Evolutionary conservation across 345 rosid genomes (phyloP).

Genomic region (Cardamine resedifolia): DNA sequence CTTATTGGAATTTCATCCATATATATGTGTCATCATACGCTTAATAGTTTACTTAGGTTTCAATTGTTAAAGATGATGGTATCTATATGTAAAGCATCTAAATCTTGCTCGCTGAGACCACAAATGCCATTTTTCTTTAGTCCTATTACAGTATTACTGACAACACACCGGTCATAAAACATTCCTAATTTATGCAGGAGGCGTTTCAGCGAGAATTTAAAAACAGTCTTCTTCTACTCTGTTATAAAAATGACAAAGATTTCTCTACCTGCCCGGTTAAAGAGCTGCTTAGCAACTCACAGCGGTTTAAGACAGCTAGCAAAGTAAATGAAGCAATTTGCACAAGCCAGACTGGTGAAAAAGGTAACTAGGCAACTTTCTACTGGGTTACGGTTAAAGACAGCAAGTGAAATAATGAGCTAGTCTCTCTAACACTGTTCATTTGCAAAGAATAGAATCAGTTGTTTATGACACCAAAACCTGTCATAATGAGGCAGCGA

Average conservation of each 20-base stretch:
- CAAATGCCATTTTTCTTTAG: background rate
- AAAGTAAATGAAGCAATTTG: constrained; percentile 83
- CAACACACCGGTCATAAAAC: background rate
- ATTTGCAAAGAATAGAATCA: background rate
- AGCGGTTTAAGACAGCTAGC: constrained; percentile 76
- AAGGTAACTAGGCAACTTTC: constrained; percentile 44
- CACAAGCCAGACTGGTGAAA: constrained; percentile 85
- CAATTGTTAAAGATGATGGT: background rate
- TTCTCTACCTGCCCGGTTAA: constrained; percentile 65
- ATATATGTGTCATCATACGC: background rate
- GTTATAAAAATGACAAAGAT: constrained; percentile 74
- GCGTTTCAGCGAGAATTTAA: constrained; percentile 73
- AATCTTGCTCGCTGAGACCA: background rate
- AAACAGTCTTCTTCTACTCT: constrained; percentile 60
- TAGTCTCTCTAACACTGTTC: background rate
- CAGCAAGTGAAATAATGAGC: background rate
- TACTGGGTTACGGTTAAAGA: background rate
- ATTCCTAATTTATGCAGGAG: constrained; percentile 43
- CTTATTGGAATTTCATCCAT: background rate
- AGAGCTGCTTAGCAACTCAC: constrained; percentile 66
- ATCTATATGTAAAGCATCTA: background rate
- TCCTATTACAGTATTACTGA: background rate
- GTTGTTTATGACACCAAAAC: background rate
- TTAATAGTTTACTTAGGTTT: background rate
- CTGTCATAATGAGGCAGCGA: background rate